phyloP scores from a whole-genome alignment of 164 flowering plant genomes.

The Protea cynaroides region DNA sequence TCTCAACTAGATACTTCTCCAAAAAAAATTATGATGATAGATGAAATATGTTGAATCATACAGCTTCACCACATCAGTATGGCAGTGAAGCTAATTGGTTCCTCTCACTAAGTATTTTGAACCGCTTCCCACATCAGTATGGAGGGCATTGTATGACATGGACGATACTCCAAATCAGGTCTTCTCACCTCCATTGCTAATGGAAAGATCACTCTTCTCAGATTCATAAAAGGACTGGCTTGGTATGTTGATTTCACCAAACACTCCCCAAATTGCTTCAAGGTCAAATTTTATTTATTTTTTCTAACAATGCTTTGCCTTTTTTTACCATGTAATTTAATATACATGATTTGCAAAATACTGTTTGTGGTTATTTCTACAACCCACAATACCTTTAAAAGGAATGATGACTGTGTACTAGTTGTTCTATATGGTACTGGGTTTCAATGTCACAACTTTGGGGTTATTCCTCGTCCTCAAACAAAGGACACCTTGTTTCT shows the following conservation, averaged over 20 bases:
- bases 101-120: conserved; percentile 48
- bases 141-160: conserved; percentile 41
- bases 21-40: conserved; percentile 40
- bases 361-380: not conserved
- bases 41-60: conserved; percentile 33
- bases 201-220: conserved; percentile 62
- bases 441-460: too few relatives aligned
- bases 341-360: not conserved
- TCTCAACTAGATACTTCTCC: too few relatives aligned
- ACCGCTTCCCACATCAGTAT: conserved; percentile 37
- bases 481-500: too few relatives aligned
- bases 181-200: conserved; percentile 86
- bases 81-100: conserved; percentile 46
- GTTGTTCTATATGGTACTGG: too few relatives aligned
- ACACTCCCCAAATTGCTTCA: not conserved
- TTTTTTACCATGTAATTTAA: not conserved
- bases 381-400: not conserved
- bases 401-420: too few relatives aligned
- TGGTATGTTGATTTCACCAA: conserved; percentile 45
- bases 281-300: too few relatives aligned
- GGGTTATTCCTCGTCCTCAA: too few relatives aligned
- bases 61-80: conserved; percentile 43
- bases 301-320: too few relatives aligned
- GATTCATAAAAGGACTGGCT: conserved; percentile 91
- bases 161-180: conserved; percentile 66